Evolutionary conservation across 768 basidiomycete genomes (phyloP), one percentile per base, ranked within the genome.

Genomic region (Suillus ampliporus): DNA sequence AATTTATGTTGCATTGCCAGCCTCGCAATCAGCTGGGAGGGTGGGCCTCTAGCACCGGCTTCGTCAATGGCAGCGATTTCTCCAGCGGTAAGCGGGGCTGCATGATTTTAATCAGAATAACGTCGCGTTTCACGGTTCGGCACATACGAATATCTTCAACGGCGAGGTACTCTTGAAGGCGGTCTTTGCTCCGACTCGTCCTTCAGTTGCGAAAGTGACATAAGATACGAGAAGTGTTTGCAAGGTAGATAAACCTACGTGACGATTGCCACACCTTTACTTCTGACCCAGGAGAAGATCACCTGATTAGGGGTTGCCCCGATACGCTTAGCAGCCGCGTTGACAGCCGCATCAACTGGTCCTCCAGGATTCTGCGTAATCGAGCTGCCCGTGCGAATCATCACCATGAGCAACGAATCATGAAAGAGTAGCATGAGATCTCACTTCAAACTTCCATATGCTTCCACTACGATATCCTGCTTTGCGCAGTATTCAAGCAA

Each of bases 191-290:
- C 1, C 83, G 83, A 60, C 85, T 88, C 17, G 89, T 91, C 7
- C 88, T 89, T 41, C 34, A 44, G 53, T 34, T 19, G 23, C 9
- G n/a, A 13, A 44, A 46, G 38, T 46, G 43, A 37, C 10, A n/a
- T 60, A 71, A 41, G 40, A 60, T 7, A 14, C 15, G 54, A 17
- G 19, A 11, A 28, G 23, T n/a, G 21, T 14, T 13, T 7, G 13
- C 5, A 48, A 37, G 17, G 17, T 26, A 21, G 37, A 46, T 11
- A n/a, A 50, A 47, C 58, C 26, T 70, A 87, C 87, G 89, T 91
- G 63, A 91, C 87, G 56, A 90, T 83, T 7, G 86, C 84, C 2
- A 80, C 84, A 35, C 86, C 86, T 70, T 93, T 92, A 35, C 82
- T 80, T 67, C 80, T 83, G 2, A 86, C 86, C 91, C 91, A 93